A percentile compares a stretch with the other conserved stretches of the same genome.
Conservation (phyloP, 176 grass and related monocot species). For the Pontederia crassipes region DNA sequence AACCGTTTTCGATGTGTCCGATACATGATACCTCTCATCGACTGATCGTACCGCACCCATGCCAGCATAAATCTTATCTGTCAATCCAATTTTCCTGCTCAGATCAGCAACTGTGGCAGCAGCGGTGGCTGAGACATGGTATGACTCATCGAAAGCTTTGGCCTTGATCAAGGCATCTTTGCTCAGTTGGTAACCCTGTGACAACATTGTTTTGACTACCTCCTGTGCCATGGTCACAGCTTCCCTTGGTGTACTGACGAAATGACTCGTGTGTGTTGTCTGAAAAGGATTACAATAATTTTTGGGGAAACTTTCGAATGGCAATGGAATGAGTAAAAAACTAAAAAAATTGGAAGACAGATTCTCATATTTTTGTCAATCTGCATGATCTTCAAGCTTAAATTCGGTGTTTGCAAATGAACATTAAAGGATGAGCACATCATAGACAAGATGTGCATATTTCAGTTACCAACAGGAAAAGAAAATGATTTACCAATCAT, state of each 20-base stretch:
- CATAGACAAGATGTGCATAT: too few species aligned
- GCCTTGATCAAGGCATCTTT: slow-evolving; percentile 85
- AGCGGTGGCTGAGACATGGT: slow-evolving; percentile 42
- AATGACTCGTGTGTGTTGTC: slow-evolving; percentile 48
- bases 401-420: too few species aligned
- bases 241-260: slow-evolving; percentile 47
- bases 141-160: slow-evolving; percentile 82
- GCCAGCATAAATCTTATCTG: slow-evolving; percentile 54
- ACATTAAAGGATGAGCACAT: too few species aligned
- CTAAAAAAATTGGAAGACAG: too few species aligned
- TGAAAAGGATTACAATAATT: slow-evolving; percentile 13
- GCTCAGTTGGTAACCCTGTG: slow-evolving; percentile 61
- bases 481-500: too few species aligned
- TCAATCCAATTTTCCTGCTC: slow-evolving; percentile 60
- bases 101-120: slow-evolving; percentile 57
- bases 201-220: slow-evolving; percentile 68
- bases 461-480: too few species aligned
- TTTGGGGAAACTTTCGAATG: too few species aligned
- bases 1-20: slow-evolving; percentile 51
- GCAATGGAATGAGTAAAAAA: too few species aligned
- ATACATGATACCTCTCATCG: slow-evolving; percentile 55
- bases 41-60: slow-evolving; percentile 53
- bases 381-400: too few species aligned
- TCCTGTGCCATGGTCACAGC: slow-evolving; percentile 78
- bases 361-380: too few species aligned